These are phyloP conservation scores for Baudoinia panamericana DNA, from an alignment of 495 filamentous ascomycete species.

Conservation along the genomic window DNA sequence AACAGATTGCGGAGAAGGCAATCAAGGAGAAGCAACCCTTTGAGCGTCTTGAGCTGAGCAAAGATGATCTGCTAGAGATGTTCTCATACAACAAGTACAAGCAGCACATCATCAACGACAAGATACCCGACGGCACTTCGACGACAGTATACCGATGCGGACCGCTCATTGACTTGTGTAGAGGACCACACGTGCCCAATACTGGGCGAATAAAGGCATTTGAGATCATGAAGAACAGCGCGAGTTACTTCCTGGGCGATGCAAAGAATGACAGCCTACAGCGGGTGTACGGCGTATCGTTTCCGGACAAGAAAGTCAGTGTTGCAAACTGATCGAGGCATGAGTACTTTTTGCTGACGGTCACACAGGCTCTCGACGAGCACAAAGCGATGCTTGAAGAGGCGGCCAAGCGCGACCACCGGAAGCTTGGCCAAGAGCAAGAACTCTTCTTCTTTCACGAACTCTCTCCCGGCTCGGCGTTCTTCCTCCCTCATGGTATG, in stretches of 20 bases:
- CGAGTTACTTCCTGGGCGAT: slow-evolving; percentile 93
- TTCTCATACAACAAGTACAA: slow-evolving; percentile 94
- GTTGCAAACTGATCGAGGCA: neutral
- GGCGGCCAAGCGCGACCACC: slow-evolving; percentile 87
- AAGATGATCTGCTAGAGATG: slow-evolving; percentile 87
- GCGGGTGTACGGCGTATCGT: slow-evolving; percentile 90
- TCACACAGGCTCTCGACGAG: slow-evolving; percentile 51
- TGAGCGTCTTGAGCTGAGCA: slow-evolving; percentile 74
- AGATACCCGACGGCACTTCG: slow-evolving; percentile 71
- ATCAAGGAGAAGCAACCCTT: slow-evolving; percentile 97
- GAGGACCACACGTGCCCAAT: slow-evolving; percentile 78
- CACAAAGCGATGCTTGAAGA: slow-evolving; percentile 90
- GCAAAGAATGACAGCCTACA: slow-evolving; percentile 85
- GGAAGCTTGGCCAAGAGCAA: slow-evolving; percentile 81
- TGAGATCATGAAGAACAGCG: slow-evolving; percentile 88
- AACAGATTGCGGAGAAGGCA: slow-evolving; percentile 57
- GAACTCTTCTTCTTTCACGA: slow-evolving; percentile 97
- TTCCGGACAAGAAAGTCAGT: slow-evolving; percentile 75
- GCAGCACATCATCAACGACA: slow-evolving; percentile 86
- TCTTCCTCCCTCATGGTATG: slow-evolving; percentile 64
- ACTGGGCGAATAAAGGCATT: slow-evolving; percentile 88
- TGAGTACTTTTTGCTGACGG: neutral
- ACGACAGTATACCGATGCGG: slow-evolving; percentile 90
- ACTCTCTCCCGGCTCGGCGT: slow-evolving; percentile 76
- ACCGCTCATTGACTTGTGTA: slow-evolving; percentile 66